phyloP scores from a whole-genome alignment of 2,329 filamentous ascomycete genomes.

The Pyrenophora graminea region DNA sequence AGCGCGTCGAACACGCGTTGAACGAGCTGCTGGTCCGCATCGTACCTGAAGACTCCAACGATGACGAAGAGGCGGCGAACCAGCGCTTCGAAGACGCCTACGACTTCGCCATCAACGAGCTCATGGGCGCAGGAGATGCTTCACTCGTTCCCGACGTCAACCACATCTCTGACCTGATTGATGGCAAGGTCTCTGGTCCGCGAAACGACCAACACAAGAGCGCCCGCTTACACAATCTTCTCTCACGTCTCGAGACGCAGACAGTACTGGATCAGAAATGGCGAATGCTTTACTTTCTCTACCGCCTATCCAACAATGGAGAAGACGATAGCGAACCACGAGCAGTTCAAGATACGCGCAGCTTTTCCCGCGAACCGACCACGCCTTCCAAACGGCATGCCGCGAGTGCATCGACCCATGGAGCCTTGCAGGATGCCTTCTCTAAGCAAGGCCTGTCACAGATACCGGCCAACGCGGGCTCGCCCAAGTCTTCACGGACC shows the following conservation, averaged over 20 bases:
- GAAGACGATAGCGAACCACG: constrained; percentile 10
- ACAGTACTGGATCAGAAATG: constrained; percentile 95
- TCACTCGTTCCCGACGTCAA: constrained; percentile 74
- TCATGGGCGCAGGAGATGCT: constrained; percentile 53
- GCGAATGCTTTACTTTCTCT: constrained; percentile 90
- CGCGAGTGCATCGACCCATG: constrained; percentile 13
- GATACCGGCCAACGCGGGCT: constrained; percentile 42
- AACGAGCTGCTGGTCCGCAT: constrained; percentile 77
- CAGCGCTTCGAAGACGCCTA: constrained; percentile 68
- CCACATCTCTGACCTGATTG: constrained; percentile 91
- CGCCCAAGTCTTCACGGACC: constrained; percentile 32
- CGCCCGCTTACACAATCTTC: constrained; percentile 87
- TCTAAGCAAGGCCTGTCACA: constrained; percentile 51
- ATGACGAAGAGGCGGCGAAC: constrained; percentile 70
- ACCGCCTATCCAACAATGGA: constrained; percentile 72
- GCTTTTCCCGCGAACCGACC: constrained; percentile 26
- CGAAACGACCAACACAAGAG: constrained; percentile 70
- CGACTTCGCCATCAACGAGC: constrained; percentile 54
- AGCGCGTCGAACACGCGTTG: constrained; percentile 78
- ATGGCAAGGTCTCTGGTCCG: constrained; percentile 79
- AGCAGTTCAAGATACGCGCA: constrained; percentile 16
- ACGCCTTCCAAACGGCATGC: constrained; percentile 37
- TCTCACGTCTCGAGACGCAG: constrained; percentile 84
- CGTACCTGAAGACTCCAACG: constrained; percentile 67
- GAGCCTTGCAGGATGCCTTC: constrained; percentile 54